Percentiles rank a stretch among this genome's conserved stretches.
Conservation (phyloP, 1,139 yeast species). For the Yarrowia galli region DNA sequence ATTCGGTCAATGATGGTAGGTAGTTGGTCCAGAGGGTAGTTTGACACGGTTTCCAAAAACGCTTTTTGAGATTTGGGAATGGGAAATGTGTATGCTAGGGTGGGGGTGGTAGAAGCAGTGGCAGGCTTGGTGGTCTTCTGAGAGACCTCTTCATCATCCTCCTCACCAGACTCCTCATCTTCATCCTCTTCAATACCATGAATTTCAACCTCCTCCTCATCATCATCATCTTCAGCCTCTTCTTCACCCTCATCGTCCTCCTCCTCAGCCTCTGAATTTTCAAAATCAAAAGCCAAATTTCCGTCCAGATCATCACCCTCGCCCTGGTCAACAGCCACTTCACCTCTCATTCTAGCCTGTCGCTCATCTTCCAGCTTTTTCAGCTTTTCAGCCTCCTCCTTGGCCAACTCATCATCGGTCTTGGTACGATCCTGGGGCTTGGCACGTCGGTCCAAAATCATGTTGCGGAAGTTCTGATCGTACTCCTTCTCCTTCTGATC, state of each 20-base stretch:
- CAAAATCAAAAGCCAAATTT: conserved; percentile 59
- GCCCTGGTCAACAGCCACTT: conserved; percentile 55
- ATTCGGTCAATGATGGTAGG: conserved; percentile 37
- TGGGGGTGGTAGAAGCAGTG: neutral
- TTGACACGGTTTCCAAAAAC: conserved; percentile 3
- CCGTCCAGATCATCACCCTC: conserved; percentile 50
- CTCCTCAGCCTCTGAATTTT: conserved; percentile 44
- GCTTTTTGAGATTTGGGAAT: conserved; percentile 31
- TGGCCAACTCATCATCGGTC: conserved; percentile 81
- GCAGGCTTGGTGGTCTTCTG: too few relatives aligned
- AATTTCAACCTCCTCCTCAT: conserved; percentile 51
- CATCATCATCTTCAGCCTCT: conserved; percentile 45
- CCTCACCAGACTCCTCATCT: neutral
- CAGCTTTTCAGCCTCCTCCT: conserved; percentile 75
- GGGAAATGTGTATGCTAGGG: conserved; percentile 31
- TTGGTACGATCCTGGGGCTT: conserved; percentile 96
- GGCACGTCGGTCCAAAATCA: conserved; percentile 85
- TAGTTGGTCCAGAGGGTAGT: conserved; percentile 44
- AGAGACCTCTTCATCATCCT: neutral
- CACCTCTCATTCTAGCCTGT: conserved; percentile 84
- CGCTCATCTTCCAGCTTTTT: conserved; percentile 79
- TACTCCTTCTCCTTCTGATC: conserved; percentile 64
- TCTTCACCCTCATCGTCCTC: conserved; percentile 39
- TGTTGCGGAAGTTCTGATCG: conserved; percentile 77
- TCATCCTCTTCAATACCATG: conserved; percentile 46